Conservation (phyloP, 192 early-diverging fungal genomes). For the Jimgerdemannia lactiflua region DNA sequence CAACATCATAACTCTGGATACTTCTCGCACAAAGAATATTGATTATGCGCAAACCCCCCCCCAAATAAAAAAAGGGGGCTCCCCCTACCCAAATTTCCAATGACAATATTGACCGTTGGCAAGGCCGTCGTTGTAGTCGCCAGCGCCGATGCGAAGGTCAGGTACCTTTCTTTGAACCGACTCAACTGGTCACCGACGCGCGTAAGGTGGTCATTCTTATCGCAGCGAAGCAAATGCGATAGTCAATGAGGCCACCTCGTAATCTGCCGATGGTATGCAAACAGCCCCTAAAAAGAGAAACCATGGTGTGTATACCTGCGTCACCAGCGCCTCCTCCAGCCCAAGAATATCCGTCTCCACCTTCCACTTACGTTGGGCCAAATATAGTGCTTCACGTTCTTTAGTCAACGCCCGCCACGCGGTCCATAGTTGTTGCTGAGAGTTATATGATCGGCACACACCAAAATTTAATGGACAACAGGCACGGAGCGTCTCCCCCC, state of each 20-base stretch:
- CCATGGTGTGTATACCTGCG: neutral
- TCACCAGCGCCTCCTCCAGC: neutral
- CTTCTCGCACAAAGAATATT: too few relatives aligned
- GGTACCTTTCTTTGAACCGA: neutral
- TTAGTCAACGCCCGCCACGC: neutral
- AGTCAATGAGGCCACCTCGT: too few relatives aligned
- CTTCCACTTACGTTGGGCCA: neutral
- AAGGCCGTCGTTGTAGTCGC: neutral
- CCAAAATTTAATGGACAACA: too few relatives aligned
- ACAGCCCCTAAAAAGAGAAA: too few relatives aligned
- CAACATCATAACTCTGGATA: too few relatives aligned
- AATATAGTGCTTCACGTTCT: neutral
- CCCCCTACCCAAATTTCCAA: neutral
- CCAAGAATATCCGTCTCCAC: neutral
- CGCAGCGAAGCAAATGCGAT: neutral
- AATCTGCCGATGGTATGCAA: too few relatives aligned
- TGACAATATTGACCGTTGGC: neutral
- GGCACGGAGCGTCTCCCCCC: too few relatives aligned
- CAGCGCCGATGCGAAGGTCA: neutral
- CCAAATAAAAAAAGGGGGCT: too few relatives aligned
- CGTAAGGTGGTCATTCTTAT: neutral
- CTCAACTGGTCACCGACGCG: neutral
- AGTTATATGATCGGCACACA: neutral
- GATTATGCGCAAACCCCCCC: too few relatives aligned
- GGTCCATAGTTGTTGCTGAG: neutral